These are phyloP conservation scores for Colletotrichum gloeosporioides DNA, from an alignment of 2,329 filamentous ascomycete species.

Conservation along the genomic window DNA sequence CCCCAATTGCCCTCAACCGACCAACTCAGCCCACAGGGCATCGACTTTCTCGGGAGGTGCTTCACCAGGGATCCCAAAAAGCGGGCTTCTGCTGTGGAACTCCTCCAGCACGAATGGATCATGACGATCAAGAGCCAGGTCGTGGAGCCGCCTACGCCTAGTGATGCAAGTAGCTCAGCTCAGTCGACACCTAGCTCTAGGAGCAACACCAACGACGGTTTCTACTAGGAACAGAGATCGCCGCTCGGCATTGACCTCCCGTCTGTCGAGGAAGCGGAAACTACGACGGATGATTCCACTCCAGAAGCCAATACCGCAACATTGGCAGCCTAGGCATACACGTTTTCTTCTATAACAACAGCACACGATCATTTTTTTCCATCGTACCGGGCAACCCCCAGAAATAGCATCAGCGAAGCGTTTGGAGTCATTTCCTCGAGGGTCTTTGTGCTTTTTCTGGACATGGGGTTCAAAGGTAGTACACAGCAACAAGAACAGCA, in stretches of 20 bases:
- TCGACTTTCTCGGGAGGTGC: conserved; percentile 88
- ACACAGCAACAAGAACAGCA: background rate
- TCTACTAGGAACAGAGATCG: conserved; percentile 20
- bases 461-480: background rate
- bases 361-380: background rate
- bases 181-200: conserved; percentile 30
- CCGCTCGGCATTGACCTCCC: background rate
- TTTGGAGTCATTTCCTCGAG: conserved; percentile 23
- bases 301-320: background rate
- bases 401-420: conserved; percentile 26
- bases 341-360: background rate
- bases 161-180: conserved; percentile 54
- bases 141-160: conserved; percentile 68
- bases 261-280: background rate
- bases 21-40: conserved; percentile 82
- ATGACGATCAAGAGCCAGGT: conserved; percentile 69
- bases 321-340: background rate
- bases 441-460: conserved; percentile 6
- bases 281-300: background rate
- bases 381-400: conserved; percentile 11
- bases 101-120: conserved; percentile 94
- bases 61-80: conserved; percentile 84
- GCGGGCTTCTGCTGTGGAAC: conserved; percentile 81
- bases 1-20: conserved; percentile 83
- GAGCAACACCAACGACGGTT: conserved; percentile 22